Evolutionary conservation across 345 rosid species (phyloP), one percentile per base, ranked within the genome.

Genomic region (Draba incana): DNA sequence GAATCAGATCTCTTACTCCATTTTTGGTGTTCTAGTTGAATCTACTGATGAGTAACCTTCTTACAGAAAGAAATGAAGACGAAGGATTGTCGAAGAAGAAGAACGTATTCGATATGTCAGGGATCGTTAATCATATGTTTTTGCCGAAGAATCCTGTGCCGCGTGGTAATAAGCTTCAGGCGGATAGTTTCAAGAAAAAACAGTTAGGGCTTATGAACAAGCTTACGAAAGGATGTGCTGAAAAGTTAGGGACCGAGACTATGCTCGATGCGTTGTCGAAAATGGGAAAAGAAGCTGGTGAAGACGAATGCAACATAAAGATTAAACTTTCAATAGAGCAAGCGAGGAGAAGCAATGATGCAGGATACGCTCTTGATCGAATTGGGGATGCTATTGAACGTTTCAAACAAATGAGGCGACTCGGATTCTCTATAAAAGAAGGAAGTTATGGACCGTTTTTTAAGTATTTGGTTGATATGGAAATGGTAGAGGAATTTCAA

Each of bases 211-310:
- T 77, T 44, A 68, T 84, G 77, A 57, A 72, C 27, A 63, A 39
- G 33, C 35, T 81, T 53, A 47, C 80, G 35, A 64, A 67, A 31
- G 62, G 53, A 10, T 75, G 83, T 64, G 83, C 81, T 12, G 31
- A 65, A 65, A 82, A 62, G 78, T 28, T 91, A 49, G 99, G 99
- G 12, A 41, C 86, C 1, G 81, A 77, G 24, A 66, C 82, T 54
- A 73, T 82, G 13, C 6, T 91, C 71, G 55, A 62, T 23, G 66
- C 87, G 38, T 71, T 86, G 70, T 77, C 64, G 64, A 87, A 75
- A 72, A 49, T 91, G 81, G 97, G 96, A 24, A 80, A 82, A 66
- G 91, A 84, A 69, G 84, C 77, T 39, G 88, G 95, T 28, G 57
- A 75, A 33, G 84, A 82, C 75, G 96, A 86, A 59, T 87, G 75